A percentile compares a stretch with the other conserved stretches of the same genome.
Conservation (phyloP, 768 basidiomycete species). For the Agaricus sinodeliciosus region DNA sequence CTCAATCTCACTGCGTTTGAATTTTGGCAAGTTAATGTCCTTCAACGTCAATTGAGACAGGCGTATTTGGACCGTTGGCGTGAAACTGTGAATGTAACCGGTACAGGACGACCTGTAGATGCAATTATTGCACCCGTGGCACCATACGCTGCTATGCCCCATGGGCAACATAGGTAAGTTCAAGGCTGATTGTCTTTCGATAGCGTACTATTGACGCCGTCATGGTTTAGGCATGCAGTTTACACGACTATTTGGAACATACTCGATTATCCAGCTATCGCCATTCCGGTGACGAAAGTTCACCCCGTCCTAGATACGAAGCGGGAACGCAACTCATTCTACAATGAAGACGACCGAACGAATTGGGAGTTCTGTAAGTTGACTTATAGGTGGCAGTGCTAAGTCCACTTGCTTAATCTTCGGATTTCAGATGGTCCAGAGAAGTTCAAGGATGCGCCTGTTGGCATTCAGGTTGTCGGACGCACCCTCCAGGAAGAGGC, state of each 20-base stretch:
- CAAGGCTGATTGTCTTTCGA: not conserved
- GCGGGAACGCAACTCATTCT: conserved; percentile 38
- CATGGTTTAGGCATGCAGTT: conserved; percentile 27
- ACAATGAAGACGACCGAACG: conserved; percentile 37
- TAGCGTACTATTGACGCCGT: conserved; percentile 3
- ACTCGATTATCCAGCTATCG: conserved; percentile 56
- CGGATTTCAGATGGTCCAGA: conserved; percentile 47
- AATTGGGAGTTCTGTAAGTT: conserved; percentile 50
- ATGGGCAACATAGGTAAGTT: conserved; percentile 46
- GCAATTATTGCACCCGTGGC: conserved; percentile 65
- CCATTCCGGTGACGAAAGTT: conserved; percentile 61
- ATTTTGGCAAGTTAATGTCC: conserved; percentile 62
- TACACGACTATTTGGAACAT: conserved; percentile 66
- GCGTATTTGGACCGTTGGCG: conserved; percentile 62
- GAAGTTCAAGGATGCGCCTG: conserved; percentile 49
- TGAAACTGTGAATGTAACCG: conserved; percentile 39
- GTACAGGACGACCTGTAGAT: conserved; percentile 69
- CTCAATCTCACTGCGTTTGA: conserved; percentile 43
- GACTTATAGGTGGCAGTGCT: not conserved
- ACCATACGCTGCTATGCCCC: conserved; percentile 55
- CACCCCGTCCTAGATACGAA: conserved; percentile 47
- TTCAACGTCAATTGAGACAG: conserved; percentile 41
- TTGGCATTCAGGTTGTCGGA: conserved; percentile 61
- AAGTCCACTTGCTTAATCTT: too few relatives aligned
- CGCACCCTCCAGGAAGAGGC: conserved; percentile 73